Conservation (phyloP, 164 flowering plant genomes). For the Cinnamomum chago region DNA sequence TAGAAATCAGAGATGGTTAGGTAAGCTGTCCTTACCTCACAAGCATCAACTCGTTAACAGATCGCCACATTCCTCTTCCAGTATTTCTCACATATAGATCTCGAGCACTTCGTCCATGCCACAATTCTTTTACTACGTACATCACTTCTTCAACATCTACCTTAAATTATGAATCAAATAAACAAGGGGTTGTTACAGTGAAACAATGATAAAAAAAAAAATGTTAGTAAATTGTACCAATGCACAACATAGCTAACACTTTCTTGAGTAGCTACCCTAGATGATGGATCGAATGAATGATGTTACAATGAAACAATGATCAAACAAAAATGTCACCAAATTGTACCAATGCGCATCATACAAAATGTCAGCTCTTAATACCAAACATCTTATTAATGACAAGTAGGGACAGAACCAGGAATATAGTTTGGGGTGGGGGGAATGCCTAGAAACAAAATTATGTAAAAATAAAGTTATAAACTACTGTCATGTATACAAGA, state of each 20-base stretch:
- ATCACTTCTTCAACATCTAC: conserved; percentile 90
- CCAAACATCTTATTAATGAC: too few species aligned
- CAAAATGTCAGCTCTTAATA: background rate
- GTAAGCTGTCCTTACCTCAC: conserved; percentile 51
- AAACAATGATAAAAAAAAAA: background rate
- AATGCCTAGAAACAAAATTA: too few species aligned
- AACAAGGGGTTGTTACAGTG: conserved; percentile 11
- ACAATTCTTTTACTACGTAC: conserved; percentile 82
- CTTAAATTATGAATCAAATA: conserved; percentile 31
- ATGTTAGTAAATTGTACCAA: too few species aligned
- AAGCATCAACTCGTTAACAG: conserved; percentile 88
- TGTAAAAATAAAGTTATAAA: too few species aligned
- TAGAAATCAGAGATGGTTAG: background rate
- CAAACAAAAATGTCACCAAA: background rate
- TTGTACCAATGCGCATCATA: background rate
- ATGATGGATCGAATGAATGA: background rate
- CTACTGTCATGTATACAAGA: too few species aligned
- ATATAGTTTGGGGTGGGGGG: too few species aligned
- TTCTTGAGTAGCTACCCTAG: background rate
- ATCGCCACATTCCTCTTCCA: conserved; percentile 97
- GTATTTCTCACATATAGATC: conserved; percentile 58
- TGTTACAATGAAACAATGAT: background rate
- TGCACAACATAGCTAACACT: background rate
- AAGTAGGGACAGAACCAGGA: too few species aligned
- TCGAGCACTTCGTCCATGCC: conserved; percentile 91